phyloP scores from a whole-genome alignment of 345 rosid genomes.

The Clausena lansium region DNA sequence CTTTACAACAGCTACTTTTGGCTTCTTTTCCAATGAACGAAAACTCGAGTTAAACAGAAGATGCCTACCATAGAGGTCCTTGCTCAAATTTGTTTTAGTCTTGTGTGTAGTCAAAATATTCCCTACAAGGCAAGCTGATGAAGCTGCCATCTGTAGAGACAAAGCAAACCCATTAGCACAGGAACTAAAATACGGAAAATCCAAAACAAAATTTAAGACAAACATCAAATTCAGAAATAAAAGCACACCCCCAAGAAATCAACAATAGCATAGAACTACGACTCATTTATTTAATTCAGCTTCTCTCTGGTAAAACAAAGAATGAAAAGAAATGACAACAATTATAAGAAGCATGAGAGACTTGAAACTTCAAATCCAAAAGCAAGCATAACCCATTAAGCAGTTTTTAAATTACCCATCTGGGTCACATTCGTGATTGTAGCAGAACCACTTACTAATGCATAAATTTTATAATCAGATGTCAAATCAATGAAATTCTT shows the following conservation, averaged over 20 bases:
- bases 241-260: not conserved
- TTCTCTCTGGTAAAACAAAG: not conserved
- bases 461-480: not conserved
- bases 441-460: not conserved
- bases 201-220: not conserved
- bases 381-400: not conserved
- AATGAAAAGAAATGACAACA: not conserved
- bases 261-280: not conserved
- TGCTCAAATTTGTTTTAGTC: slow-evolving; percentile 37
- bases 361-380: not conserved
- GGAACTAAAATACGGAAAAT: not conserved
- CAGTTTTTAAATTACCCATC: not conserved
- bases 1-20: slow-evolving; percentile 40
- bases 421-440: not conserved
- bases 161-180: not conserved
- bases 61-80: slow-evolving; percentile 37
- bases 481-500: not conserved
- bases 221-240: not conserved
- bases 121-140: slow-evolving; percentile 72
- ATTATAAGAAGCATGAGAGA: not conserved
- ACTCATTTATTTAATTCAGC: not conserved
- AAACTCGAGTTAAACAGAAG: slow-evolving; percentile 34
- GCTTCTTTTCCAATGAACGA: slow-evolving; percentile 30
- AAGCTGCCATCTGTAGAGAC: slow-evolving; percentile 61
- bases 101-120: slow-evolving; percentile 44